Evolutionary conservation across 495 filamentous ascomycete species (phyloP).

Genomic region (Lophiotrema nucula): DNA sequence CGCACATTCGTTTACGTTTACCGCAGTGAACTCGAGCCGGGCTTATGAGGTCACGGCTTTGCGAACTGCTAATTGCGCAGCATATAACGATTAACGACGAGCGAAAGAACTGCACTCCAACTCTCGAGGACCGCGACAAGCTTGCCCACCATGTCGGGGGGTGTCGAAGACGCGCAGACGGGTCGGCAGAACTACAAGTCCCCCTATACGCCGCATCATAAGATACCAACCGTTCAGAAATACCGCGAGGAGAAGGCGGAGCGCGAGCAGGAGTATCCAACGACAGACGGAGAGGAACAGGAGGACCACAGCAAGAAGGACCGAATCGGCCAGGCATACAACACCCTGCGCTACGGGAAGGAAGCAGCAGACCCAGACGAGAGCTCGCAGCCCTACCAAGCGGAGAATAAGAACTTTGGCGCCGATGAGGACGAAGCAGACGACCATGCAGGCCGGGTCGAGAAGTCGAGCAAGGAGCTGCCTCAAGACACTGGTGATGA

Average conservation of each 20-base stretch:
- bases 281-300: conserved; percentile 20
- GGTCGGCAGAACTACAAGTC: conserved; percentile 47
- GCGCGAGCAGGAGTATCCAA: conserved; percentile 41
- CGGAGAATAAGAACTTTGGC: conserved; percentile 35
- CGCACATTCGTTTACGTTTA: not conserved
- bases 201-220: conserved; percentile 57
- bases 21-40: not conserved
- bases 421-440: conserved; percentile 23
- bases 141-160: conserved; percentile 38
- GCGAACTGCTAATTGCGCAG: not conserved
- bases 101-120: not conserved
- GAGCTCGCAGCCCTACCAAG: conserved; percentile 30
- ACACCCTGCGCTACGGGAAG: conserved; percentile 21
- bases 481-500: conserved; percentile 32
- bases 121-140: not conserved
- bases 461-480: not conserved
- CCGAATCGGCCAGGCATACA: conserved; percentile 23
- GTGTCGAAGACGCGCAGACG: conserved; percentile 41
- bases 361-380: conserved; percentile 33
- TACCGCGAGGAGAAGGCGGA: conserved; percentile 59
- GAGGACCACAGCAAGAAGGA: conserved; percentile 23
- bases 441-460: conserved; percentile 43
- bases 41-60: not conserved
- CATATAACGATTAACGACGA: not conserved
- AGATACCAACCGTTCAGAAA: conserved; percentile 61